Evolutionary conservation across 177 flowering plant species (phyloP).

Genomic region (Tripterygium wilfordii): DNA sequence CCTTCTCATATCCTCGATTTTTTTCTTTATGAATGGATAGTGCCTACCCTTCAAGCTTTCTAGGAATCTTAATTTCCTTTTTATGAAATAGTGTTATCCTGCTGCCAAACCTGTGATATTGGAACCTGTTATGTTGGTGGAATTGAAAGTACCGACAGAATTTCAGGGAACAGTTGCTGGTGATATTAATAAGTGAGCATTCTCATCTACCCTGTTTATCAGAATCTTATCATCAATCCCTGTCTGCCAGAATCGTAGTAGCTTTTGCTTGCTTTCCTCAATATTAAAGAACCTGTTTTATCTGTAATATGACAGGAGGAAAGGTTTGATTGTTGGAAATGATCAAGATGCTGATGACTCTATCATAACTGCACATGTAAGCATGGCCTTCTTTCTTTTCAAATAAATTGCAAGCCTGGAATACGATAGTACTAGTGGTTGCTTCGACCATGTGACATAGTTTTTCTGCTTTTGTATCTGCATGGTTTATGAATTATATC

Average conservation of each 20-base stretch:
- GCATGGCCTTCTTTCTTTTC: conserved; percentile 13
- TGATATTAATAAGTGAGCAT: conserved; percentile 95
- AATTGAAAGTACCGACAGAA: conserved; percentile 88
- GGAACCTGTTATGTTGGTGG: conserved; percentile 96
- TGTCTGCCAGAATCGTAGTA: no score
- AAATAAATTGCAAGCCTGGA: neutral
- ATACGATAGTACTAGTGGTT: no score
- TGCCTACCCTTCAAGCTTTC: neutral
- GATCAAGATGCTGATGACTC: conserved; percentile 98
- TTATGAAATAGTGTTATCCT: conserved; percentile 66
- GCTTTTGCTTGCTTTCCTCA: no score
- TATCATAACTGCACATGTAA: conserved; percentile 74
- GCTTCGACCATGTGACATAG: no score
- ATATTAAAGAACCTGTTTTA: no score
- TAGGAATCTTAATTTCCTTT: neutral
- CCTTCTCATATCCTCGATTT: conserved; percentile 6
- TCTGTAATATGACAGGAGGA: conserved; percentile 55
- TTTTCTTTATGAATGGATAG: neutral
- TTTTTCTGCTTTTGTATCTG: no score
- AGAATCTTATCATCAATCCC: no score
- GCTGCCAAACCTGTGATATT: conserved; percentile 86
- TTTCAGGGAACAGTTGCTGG: conserved; percentile 97
- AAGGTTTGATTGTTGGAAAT: conserved; percentile 92
- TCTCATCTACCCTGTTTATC: no score
- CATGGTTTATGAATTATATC: no score